A percentile compares a stretch with the other conserved stretches of the same genome.
Conservation (phyloP, 495 filamentous ascomycete genomes). For the Aspergillus bertholletiae region DNA sequence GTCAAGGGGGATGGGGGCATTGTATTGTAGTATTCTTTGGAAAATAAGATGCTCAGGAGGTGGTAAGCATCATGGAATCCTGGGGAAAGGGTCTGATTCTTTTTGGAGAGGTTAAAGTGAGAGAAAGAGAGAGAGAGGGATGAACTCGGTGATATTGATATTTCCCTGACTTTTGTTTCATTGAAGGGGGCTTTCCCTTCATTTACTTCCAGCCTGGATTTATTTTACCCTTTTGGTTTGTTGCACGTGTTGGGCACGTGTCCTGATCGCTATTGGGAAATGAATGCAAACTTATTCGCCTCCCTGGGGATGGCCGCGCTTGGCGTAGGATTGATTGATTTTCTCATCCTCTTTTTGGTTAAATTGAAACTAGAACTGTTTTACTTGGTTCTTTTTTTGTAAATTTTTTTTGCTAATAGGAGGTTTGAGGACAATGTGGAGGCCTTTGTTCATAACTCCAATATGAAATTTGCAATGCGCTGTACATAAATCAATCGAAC, state of each 20-base stretch:
- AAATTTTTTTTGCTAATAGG: no score
- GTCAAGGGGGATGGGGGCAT: slow-evolving; percentile 52
- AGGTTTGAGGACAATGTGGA: neutral
- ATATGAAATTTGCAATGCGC: neutral
- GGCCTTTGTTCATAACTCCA: neutral
- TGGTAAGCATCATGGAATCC: neutral
- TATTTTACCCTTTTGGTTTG: neutral
- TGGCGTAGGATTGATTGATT: neutral
- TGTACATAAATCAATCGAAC: neutral
- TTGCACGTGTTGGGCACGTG: slow-evolving; percentile 14
- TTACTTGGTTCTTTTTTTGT: no score
- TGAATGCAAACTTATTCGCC: neutral
- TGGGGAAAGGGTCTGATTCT: neutral
- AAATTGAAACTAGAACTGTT: no score
- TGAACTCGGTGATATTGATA: no score
- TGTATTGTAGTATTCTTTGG: no score
- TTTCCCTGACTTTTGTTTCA: neutral
- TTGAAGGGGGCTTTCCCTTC: neutral
- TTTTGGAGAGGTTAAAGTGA: no score
- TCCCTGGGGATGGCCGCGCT: neutral
- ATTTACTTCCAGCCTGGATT: neutral
- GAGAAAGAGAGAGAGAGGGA: no score
- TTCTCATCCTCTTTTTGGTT: no score
- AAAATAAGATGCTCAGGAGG: neutral
- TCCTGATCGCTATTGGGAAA: slow-evolving; percentile 1